Conservation (phyloP, 805 yeast species). For the Saccharomycopsis guyanensis region DNA sequence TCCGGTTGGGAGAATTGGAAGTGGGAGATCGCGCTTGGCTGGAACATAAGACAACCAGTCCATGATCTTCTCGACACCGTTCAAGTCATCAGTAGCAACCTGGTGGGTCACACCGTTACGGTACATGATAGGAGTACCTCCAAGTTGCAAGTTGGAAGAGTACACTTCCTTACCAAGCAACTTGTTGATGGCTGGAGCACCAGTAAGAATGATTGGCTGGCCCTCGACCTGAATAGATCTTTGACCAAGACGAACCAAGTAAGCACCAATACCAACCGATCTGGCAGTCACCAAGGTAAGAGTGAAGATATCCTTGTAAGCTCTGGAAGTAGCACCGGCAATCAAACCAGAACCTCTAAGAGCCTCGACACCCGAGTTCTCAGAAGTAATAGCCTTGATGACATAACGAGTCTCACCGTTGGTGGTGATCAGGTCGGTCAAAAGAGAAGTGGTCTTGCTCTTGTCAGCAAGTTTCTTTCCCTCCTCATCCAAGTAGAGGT, state of each 20-base stretch:
- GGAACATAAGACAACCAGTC: conserved; percentile 96
- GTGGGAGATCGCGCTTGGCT: conserved; percentile 79
- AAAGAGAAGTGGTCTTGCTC: conserved; percentile 50
- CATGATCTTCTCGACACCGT: conserved; percentile 91
- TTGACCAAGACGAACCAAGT: conserved; percentile 95
- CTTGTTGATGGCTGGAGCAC: conserved; percentile 98
- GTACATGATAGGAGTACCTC: conserved; percentile 99
- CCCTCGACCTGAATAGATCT: conserved; percentile 99
- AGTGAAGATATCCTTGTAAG: conserved; percentile 95
- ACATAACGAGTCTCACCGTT: conserved; percentile 76
- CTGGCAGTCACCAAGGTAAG: conserved; percentile 98
- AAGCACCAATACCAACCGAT: conserved; percentile 99
- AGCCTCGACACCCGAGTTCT: conserved; percentile 98
- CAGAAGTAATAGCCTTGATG: conserved; percentile 85
- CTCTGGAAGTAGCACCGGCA: conserved; percentile 98
- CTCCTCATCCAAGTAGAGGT: conserved; percentile 73
- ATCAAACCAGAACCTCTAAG: conserved; percentile 96
- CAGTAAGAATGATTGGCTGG: conserved; percentile 96
- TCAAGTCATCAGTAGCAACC: conserved; percentile 94
- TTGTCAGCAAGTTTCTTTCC: conserved; percentile 50
- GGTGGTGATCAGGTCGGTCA: conserved; percentile 75
- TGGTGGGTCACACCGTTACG: conserved; percentile 96
- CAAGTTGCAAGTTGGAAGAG: conserved; percentile 92
- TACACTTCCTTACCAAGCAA: conserved; percentile 95
- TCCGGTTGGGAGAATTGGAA: conserved; percentile 71